phyloP scores from a whole-genome alignment of 495 filamentous ascomycete genomes.

The Usnea hakonensis region DNA sequence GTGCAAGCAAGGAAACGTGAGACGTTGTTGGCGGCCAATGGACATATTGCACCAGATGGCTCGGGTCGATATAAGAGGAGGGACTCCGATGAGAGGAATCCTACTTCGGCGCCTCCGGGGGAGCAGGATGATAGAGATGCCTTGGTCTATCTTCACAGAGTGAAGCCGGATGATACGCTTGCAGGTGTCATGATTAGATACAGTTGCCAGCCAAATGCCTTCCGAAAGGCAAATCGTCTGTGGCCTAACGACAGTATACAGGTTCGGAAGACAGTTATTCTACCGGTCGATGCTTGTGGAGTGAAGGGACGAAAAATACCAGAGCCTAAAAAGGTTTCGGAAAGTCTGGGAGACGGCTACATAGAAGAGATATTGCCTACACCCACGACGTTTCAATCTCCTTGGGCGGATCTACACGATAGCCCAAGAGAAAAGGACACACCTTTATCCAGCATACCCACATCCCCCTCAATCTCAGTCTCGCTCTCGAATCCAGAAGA shows the following conservation, averaged over 20 bases:
- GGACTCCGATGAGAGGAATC: slow-evolving; percentile 46
- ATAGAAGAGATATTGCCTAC: slow-evolving; percentile 16
- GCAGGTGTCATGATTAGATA: slow-evolving; percentile 86
- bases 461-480: slow-evolving; percentile 23
- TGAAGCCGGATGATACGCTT: slow-evolving; percentile 73
- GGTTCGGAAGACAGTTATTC: slow-evolving; percentile 64
- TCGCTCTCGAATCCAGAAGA: slow-evolving; percentile 29
- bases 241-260: slow-evolving; percentile 92
- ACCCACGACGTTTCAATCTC: slow-evolving; percentile 15
- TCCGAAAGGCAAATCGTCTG: slow-evolving; percentile 81
- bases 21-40: slow-evolving; percentile 49
- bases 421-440: slow-evolving; percentile 32
- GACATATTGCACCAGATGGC: slow-evolving; percentile 37
- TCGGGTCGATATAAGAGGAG: slow-evolving; percentile 50
- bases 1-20: slow-evolving; percentile 57
- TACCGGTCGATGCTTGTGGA: slow-evolving; percentile 86
- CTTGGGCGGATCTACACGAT: slow-evolving; percentile 26
- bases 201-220: slow-evolving; percentile 68
- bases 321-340: slow-evolving; percentile 26
- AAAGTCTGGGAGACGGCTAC: slow-evolving; percentile 31
- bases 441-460: slow-evolving; percentile 34
- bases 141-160: slow-evolving; percentile 84
- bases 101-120: slow-evolving; percentile 25
- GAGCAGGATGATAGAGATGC: slow-evolving; percentile 57
- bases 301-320: slow-evolving; percentile 59